phyloP scores from a whole-genome alignment of 129 eudicot genomes.

The Glebionis coronaria region DNA sequence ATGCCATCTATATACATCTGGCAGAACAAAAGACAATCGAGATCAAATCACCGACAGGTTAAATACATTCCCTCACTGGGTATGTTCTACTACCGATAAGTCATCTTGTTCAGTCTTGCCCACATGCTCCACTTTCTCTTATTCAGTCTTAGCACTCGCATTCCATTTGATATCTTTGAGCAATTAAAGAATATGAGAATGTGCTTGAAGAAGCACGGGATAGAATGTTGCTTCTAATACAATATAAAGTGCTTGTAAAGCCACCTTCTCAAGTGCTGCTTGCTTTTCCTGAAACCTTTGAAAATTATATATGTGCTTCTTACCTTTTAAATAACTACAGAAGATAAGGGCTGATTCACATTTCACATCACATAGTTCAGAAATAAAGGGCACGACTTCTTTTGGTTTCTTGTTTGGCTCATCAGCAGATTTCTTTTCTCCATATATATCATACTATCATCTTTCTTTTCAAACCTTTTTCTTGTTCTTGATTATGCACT shows the following conservation, averaged over 20 bases:
- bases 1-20: slow-evolving; percentile 19
- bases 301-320: slow-evolving; percentile 51
- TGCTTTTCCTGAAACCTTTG: slow-evolving; percentile 51
- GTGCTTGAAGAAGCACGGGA: slow-evolving; percentile 51
- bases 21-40: not conserved
- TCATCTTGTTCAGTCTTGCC: slow-evolving; percentile 16
- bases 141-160: not conserved
- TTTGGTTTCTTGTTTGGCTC: too few relatives aligned
- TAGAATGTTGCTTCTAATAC: slow-evolving; percentile 49
- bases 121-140: slow-evolving; percentile 16
- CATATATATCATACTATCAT: too few relatives aligned
- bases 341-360: slow-evolving; percentile 64
- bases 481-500: slow-evolving; percentile 29
- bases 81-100: not conserved
- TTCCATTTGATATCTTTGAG: slow-evolving; percentile 10
- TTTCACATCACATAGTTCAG: slow-evolving; percentile 76
- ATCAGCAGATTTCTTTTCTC: too few relatives aligned
- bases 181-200: slow-evolving; percentile 44
- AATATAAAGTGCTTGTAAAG: slow-evolving; percentile 55
- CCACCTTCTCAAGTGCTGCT: slow-evolving; percentile 47
- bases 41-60: not conserved
- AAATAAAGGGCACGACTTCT: slow-evolving; percentile 53
- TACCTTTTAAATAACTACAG: slow-evolving; percentile 64
- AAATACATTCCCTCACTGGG: slow-evolving; percentile 10
- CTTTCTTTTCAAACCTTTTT: too few relatives aligned